These are phyloP conservation scores for Xylariaceae sp. DNA, from an alignment of 2,329 filamentous ascomycete genomes.

Conservation along the genomic window DNA sequence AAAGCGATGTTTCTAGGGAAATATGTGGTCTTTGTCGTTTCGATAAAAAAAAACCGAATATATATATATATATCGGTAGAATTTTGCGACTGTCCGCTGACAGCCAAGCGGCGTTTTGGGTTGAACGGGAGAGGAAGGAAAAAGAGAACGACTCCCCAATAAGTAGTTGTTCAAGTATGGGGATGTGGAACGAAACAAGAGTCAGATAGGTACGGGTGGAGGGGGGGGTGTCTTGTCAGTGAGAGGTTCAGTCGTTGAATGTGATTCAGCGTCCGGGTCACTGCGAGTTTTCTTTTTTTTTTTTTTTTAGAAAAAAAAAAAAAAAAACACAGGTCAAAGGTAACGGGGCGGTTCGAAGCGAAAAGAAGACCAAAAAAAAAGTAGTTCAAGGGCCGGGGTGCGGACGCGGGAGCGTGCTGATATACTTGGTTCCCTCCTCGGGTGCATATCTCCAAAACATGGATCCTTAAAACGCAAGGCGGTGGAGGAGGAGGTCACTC, in stretches of 20 bases:
- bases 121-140: conserved; percentile 17
- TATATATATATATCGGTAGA: too few relatives aligned
- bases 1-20: too few relatives aligned
- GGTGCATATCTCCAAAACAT: conserved; percentile 1
- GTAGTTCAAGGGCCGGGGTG: conserved; percentile 12
- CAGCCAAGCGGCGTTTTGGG: conserved; percentile 26
- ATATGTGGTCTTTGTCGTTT: too few relatives aligned
- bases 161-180: conserved; percentile 12
- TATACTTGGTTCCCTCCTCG: conserved; percentile 10
- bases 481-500: not conserved
- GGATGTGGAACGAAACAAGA: not conserved
- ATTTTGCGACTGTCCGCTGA: conserved; percentile 27
- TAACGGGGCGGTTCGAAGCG: not conserved
- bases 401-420: conserved; percentile 17
- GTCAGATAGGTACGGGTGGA: not conserved
- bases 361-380: conserved; percentile 10
- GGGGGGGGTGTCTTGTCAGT: too few relatives aligned
- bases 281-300: too few relatives aligned
- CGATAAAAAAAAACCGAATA: too few relatives aligned
- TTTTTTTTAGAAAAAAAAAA: too few relatives aligned
- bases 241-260: too few relatives aligned
- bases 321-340: too few relatives aligned
- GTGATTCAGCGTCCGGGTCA: too few relatives aligned
- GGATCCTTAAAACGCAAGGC: not conserved
- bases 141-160: conserved; percentile 12